Evolutionary conservation across 805 yeast genomes (phyloP).

Genomic region (Middelhovenomyces tepae): DNA sequence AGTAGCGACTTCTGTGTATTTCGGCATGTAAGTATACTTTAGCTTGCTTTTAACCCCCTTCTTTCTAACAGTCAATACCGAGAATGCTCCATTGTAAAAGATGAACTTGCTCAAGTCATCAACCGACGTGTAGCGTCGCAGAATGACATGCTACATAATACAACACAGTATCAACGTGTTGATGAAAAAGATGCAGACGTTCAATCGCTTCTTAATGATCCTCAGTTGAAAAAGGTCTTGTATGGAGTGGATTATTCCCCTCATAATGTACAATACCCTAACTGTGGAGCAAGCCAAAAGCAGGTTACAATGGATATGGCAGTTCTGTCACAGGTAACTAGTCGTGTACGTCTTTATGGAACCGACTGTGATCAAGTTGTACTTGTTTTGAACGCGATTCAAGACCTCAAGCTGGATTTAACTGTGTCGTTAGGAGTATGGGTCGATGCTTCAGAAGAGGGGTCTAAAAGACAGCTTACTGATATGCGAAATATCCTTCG

Average conservation of each 20-base stretch:
- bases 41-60: neutral
- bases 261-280: constrained; percentile 38
- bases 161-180: constrained; percentile 2
- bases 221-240: constrained; percentile 32
- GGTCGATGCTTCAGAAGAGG: constrained; percentile 41
- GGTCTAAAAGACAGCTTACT: constrained; percentile 39
- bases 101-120: constrained; percentile 2
- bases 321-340: constrained; percentile 48
- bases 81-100: neutral
- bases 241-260: constrained; percentile 60
- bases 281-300: constrained; percentile 40
- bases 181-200: constrained; percentile 23
- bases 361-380: constrained; percentile 53
- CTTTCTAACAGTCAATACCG: constrained; percentile 4
- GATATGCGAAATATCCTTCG: constrained; percentile 36
- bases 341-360: constrained; percentile 49
- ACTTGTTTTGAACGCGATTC: constrained; percentile 44
- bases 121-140: neutral
- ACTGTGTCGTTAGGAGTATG: constrained; percentile 55
- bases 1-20: constrained; percentile 1
- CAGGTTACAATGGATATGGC: constrained; percentile 52
- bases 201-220: constrained; percentile 29
- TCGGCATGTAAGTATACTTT: neutral
- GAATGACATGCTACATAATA: neutral
- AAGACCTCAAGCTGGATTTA: constrained; percentile 42